phyloP scores from a whole-genome alignment of 1,284 basidiomycete species.

The Cryptococcus deneoformans region DNA sequence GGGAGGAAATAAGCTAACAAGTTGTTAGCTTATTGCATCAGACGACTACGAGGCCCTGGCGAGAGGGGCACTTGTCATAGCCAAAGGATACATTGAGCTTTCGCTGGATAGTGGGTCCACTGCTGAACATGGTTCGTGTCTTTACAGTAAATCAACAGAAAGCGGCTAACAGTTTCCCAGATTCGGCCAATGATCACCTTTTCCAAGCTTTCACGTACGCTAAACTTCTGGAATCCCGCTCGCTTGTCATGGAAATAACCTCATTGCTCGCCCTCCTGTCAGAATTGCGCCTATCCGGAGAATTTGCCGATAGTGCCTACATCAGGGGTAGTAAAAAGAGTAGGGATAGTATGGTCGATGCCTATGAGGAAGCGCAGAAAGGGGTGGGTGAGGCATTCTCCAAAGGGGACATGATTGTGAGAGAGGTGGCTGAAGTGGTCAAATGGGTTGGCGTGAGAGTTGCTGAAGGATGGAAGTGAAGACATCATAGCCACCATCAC shows the following conservation, averaged over 20 bases:
- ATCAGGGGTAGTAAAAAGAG: background rate
- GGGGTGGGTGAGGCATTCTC: background rate
- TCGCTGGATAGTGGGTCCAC: constrained; percentile 10
- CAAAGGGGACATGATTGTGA: constrained; percentile 1
- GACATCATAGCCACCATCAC: background rate
- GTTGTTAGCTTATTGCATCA: constrained; percentile 7
- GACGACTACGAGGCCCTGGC: constrained; percentile 24
- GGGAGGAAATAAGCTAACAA: background rate
- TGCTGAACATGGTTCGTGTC: background rate
- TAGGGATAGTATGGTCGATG: background rate
- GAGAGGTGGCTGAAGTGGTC: constrained; percentile 28
- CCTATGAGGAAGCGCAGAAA: constrained; percentile 1
- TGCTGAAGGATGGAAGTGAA: constrained; percentile 26
- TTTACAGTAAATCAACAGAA: background rate
- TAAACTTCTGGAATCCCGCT: constrained; percentile 10
- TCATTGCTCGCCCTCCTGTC: constrained; percentile 15
- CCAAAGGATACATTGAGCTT: constrained; percentile 28
- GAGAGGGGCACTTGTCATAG: constrained; percentile 28
- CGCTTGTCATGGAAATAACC: constrained; percentile 11
- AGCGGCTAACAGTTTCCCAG: constrained; percentile 1
- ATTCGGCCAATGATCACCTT: constrained; percentile 13
- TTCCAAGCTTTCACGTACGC: constrained; percentile 10
- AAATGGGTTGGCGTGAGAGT: constrained; percentile 36
- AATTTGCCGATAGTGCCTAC: background rate
- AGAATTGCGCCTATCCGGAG: background rate